A percentile compares a stretch with the other conserved stretches of the same genome.
Conservation (phyloP, 2,329 filamentous ascomycete species). For the Drechslera avenae region DNA sequence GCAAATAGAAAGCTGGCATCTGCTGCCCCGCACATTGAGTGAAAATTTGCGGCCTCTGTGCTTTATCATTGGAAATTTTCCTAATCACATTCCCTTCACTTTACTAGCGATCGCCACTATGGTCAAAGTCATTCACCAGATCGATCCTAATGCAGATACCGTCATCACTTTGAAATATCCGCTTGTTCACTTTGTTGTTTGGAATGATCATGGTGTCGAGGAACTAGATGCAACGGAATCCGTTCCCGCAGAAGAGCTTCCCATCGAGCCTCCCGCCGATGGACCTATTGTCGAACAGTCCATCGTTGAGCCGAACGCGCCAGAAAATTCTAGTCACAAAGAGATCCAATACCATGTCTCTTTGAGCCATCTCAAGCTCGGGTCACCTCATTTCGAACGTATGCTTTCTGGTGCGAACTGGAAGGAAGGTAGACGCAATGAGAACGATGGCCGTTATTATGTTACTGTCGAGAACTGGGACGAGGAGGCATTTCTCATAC, state of each 20-base stretch:
- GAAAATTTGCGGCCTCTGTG: neutral
- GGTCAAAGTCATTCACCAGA: neutral
- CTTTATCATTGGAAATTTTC: neutral
- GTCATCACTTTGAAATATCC: conserved; percentile 11
- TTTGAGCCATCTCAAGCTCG: too few species aligned
- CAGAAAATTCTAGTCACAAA: too few species aligned
- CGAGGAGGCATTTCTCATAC: conserved; percentile 48
- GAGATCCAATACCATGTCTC: too few species aligned
- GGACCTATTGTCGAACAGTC: too few species aligned
- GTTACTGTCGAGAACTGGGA: conserved; percentile 31
- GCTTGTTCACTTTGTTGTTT: neutral
- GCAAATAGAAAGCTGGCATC: neutral
- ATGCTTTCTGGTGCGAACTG: too few species aligned
- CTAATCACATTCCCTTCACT: neutral
- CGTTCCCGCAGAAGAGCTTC: too few species aligned
- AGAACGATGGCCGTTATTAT: conserved; percentile 8
- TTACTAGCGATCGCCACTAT: neutral
- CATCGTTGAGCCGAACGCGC: too few species aligned
- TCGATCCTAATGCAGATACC: conserved; percentile 8
- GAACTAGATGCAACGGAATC: too few species aligned
- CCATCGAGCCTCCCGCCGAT: too few species aligned
- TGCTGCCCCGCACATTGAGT: neutral
- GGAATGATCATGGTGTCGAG: neutral
- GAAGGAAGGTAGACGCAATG: neutral
- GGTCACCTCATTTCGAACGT: too few species aligned